Percentiles rank a stretch among this genome's conserved stretches.
Evolutionary conservation across 2,329 filamentous ascomycete species (phyloP).

Genomic region (Colletotrichum sp.): DNA sequence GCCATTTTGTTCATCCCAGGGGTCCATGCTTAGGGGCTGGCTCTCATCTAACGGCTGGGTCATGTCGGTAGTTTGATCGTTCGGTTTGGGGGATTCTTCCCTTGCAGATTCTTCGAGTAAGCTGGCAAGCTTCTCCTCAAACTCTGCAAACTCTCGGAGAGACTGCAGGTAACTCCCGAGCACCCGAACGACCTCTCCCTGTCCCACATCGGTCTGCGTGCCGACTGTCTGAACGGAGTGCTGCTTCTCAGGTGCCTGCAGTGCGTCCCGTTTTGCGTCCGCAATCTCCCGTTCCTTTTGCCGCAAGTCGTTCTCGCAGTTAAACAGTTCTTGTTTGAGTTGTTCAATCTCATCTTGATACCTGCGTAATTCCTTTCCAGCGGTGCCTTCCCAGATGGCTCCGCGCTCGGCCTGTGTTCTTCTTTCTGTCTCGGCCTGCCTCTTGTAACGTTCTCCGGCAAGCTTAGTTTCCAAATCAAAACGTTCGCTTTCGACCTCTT

Average conservation of each 20-base stretch:
- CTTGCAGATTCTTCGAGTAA: neutral
- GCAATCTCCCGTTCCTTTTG: neutral
- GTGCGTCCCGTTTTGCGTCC: neutral
- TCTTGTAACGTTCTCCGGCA: neutral
- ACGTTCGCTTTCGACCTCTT: neutral
- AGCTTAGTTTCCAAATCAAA: neutral
- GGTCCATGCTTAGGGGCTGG: neutral
- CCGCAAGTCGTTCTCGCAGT: neutral
- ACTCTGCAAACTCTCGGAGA: neutral
- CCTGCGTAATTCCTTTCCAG: neutral
- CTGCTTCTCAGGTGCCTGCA: neutral
- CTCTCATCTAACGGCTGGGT: neutral
- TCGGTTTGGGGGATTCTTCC: neutral
- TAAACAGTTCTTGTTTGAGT: neutral
- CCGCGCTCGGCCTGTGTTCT: neutral
- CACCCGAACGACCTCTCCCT: neutral
- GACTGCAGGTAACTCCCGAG: neutral
- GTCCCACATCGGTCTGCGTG: neutral
- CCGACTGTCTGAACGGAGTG: neutral
- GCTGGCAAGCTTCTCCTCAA: neutral
- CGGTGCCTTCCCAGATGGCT: neutral
- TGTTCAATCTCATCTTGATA: neutral
- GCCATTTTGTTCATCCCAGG: neutral
- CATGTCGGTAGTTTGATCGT: neutral
- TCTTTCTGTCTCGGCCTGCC: neutral